A percentile compares a stretch with the other conserved stretches of the same genome.
Evolutionary conservation across 148 eudicot species (phyloP).

Genomic region (Chenopodium album): DNA sequence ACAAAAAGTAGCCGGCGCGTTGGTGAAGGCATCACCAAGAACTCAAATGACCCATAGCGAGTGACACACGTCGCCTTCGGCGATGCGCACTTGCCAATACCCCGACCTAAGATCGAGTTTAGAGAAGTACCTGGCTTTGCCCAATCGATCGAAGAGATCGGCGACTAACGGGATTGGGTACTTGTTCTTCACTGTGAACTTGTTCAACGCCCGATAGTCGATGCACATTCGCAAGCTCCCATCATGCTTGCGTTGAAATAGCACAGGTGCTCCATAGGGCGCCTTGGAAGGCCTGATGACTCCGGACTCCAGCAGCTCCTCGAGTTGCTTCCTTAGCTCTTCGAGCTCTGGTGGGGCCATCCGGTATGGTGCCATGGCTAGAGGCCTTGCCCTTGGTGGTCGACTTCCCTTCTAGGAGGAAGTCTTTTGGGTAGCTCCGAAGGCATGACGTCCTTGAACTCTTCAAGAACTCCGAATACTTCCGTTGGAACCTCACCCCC

Average conservation of each 20-base stretch:
- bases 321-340: background rate
- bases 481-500: too few relatives aligned
- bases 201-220: background rate
- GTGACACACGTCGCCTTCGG: background rate
- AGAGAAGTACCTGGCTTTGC: background rate
- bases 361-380: too few relatives aligned
- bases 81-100: background rate
- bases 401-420: too few relatives aligned
- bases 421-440: too few relatives aligned
- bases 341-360: background rate
- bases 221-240: background rate
- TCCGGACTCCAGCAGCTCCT: background rate
- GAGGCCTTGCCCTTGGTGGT: too few relatives aligned
- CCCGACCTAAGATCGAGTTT: background rate
- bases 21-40: background rate
- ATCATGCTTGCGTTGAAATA: background rate
- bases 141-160: too few relatives aligned
- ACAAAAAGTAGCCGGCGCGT: too few relatives aligned
- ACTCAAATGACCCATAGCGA: background rate
- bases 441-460: too few relatives aligned
- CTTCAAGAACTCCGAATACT: too few relatives aligned
- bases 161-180: background rate
- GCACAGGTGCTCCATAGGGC: background rate
- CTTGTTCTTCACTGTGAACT: background rate
- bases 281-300: background rate